Evolutionary conservation across 257 asterid genomes (phyloP).

Genomic region (Capsicum chinense): DNA sequence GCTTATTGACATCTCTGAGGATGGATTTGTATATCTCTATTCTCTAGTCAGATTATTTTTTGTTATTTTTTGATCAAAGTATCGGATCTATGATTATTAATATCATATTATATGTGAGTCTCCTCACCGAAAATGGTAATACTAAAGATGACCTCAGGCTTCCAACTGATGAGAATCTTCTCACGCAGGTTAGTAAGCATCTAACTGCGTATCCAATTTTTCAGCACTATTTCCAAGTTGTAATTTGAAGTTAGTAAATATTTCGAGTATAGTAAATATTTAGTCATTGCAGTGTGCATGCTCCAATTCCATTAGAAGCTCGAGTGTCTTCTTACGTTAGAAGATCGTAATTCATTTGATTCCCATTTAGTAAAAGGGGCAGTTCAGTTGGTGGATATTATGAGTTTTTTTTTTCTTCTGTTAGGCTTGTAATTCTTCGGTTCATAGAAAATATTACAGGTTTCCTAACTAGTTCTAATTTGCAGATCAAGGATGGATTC

Average conservation of each 20-base stretch:
- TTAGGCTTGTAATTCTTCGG: not conserved
- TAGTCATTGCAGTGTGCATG: not conserved
- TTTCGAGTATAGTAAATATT: not conserved
- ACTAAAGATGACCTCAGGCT: too few species aligned
- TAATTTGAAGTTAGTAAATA: not conserved
- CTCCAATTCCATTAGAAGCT: not conserved
- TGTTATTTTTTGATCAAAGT: too few species aligned
- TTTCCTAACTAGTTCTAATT: not conserved
- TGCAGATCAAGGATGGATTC: slow-evolving; percentile 85
- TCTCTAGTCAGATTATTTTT: too few species aligned
- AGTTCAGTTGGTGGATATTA: not conserved
- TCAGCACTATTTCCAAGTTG: not conserved
- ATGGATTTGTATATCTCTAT: too few species aligned
- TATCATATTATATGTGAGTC: too few species aligned
- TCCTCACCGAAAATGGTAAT: too few species aligned
- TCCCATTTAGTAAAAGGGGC: not conserved
- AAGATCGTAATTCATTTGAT: not conserved
- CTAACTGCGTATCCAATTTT: not conserved
- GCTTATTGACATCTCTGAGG: too few species aligned
- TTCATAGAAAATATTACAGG: not conserved
- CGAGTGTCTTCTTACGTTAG: not conserved
- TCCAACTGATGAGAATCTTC: too few species aligned
- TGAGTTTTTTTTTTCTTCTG: not conserved
- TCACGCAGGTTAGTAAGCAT: too few species aligned
- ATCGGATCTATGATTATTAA: too few species aligned